Evolutionary conservation across 805 yeast genomes (phyloP), one percentile per base, ranked within the genome.

Genomic region (Debaryomyces castellii): DNA sequence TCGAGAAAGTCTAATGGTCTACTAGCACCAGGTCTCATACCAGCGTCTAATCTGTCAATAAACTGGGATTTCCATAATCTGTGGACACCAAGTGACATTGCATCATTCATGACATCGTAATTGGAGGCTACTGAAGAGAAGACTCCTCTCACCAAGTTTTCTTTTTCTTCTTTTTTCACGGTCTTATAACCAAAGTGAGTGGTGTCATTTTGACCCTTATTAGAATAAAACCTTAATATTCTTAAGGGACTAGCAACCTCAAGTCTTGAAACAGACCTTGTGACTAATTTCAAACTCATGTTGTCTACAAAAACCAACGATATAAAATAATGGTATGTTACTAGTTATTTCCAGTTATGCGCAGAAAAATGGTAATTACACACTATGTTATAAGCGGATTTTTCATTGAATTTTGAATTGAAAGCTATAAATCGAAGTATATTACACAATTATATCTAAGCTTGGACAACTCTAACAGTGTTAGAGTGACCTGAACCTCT

Each of bases 401-500:
- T 20, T 8, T n/a, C 5, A 3, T 36, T 18, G 9, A 20, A 3
- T 30, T 30, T 30, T 30, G 20, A 39, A 14, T 39, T 39, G 22
- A 42, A 20, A 36, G 17, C 20, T 30, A 32, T 41, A 41, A 32
- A 41, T 12, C 16, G 32, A 38, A 30, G 37, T 23, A 16, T 39
- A 28, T 17, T 20, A 30, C 34, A 30, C 8, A 14, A 30, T 30
- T 30, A 23, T 27, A 45, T 36, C 69, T 76, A 85, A 67, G 89
- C 92, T 68, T 81, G 80, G 60, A 89, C 78, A 64, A 92, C 83
- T 81, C 98, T 92, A 73, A 94, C 81, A 54, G 99, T 94, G 87
- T 94, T 94, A 66, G 99, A 89, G 85, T 94, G 97, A 68, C 99
- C 99, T 57, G 89, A 80, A 77, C 98, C 98, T 71, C 92, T 87